These are phyloP conservation scores for Schizothecium vesticola DNA, from an alignment of 495 filamentous ascomycete genomes.

Conservation along the genomic window DNA sequence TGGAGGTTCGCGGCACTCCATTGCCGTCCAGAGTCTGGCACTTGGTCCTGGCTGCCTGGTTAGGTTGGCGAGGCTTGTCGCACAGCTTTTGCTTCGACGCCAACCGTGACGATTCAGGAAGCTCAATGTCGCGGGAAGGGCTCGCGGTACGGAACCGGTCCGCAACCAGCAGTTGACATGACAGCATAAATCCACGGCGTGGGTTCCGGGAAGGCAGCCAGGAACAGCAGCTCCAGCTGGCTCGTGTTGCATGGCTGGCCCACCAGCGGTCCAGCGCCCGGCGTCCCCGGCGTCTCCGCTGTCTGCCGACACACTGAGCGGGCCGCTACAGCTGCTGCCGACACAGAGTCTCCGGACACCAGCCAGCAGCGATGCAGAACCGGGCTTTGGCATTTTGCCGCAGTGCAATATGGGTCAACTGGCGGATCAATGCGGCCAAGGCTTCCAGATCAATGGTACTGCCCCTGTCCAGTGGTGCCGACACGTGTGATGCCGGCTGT, in stretches of 20 bases:
- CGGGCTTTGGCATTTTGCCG: not conserved
- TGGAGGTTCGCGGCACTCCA: not conserved
- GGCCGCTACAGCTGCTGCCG: not conserved
- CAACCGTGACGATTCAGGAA: constrained; percentile 24
- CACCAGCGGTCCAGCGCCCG: not conserved
- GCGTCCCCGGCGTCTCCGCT: constrained; percentile 1
- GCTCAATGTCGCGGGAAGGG: constrained; percentile 14
- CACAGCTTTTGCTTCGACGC: not conserved
- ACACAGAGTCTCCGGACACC: constrained; percentile 4
- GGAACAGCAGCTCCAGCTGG: constrained; percentile 13
- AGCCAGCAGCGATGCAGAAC: not conserved
- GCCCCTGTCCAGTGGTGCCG: not conserved
- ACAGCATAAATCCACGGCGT: constrained; percentile 13
- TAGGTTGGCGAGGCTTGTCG: not conserved
- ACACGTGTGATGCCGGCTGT: not conserved
- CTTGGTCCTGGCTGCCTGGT: not conserved
- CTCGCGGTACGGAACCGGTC: not conserved
- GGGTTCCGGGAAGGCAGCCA: constrained; percentile 9
- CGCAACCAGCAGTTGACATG: constrained; percentile 16
- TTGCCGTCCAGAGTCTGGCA: not conserved
- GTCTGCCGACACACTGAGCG: not conserved
- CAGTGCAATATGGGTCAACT: constrained; percentile 11
- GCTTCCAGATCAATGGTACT: constrained; percentile 1
- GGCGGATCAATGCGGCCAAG: constrained; percentile 7
- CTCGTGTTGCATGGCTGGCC: not conserved